Conservation (phyloP, 2,329 filamentous ascomycete genomes). For the Colletotrichum coccodes region DNA sequence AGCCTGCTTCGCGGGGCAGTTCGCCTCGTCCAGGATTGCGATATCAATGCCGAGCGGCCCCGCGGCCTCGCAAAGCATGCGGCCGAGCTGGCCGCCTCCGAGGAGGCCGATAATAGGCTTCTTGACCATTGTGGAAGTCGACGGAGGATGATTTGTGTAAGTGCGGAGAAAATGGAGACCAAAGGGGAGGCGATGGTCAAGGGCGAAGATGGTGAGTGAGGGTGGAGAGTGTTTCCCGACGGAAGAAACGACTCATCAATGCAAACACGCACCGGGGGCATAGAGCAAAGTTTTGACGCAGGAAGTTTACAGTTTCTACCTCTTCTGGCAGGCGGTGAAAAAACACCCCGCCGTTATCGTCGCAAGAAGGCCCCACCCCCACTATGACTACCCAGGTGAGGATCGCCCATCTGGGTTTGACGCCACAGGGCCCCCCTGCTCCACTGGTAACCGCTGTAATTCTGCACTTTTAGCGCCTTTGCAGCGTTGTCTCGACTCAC, state of each 20-base stretch:
- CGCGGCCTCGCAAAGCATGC: constrained; percentile 94
- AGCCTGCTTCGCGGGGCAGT: constrained; percentile 86
- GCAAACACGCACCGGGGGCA: constrained; percentile 11
- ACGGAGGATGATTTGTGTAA: background rate
- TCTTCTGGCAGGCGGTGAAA: background rate
- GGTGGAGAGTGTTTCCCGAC: constrained; percentile 7
- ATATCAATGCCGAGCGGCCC: constrained; percentile 78
- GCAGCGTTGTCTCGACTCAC: background rate
- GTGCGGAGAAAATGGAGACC: constrained; percentile 1
- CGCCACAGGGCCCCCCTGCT: constrained; percentile 21
- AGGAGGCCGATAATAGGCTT: constrained; percentile 61
- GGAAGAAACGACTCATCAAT: constrained; percentile 26
- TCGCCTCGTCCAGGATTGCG: constrained; percentile 80
- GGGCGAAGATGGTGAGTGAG: background rate
- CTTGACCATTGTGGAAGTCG: constrained; percentile 38
- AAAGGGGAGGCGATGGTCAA: background rate
- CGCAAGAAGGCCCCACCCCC: constrained; percentile 22
- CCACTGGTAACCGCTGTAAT: constrained; percentile 25
- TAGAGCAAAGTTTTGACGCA: constrained; percentile 29
- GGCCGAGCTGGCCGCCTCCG: constrained; percentile 81
- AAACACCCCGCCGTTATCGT: constrained; percentile 27
- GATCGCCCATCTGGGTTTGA: constrained; percentile 5
- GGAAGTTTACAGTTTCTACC: constrained; percentile 9
- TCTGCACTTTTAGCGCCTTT: background rate
- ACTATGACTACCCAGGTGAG: constrained; percentile 14